A percentile compares a stretch with the other conserved stretches of the same genome.
Evolutionary conservation across 1,139 yeast genomes (phyloP).

Genomic region (Arxiozyma bovina): DNA sequence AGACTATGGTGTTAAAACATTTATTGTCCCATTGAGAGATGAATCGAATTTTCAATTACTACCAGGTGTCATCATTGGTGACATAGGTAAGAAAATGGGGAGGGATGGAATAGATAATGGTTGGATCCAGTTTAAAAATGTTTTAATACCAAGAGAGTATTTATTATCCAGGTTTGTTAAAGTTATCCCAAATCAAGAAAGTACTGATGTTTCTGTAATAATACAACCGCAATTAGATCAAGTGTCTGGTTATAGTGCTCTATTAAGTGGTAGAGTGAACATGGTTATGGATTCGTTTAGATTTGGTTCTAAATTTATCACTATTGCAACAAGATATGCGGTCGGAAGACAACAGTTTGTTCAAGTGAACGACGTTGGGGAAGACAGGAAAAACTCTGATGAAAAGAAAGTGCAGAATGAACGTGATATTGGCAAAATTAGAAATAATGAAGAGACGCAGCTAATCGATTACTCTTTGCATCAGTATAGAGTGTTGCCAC

Average conservation of each 20-base stretch:
- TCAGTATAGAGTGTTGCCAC: slow-evolving; percentile 77
- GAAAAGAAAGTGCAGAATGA: not conserved
- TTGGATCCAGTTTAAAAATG: slow-evolving; percentile 83
- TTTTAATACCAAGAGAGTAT: slow-evolving; percentile 72
- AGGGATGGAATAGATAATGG: slow-evolving; percentile 78
- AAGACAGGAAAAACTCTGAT: not conserved
- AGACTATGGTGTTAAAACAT: slow-evolving; percentile 86
- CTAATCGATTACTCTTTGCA: slow-evolving; percentile 78
- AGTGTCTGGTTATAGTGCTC: slow-evolving; percentile 69
- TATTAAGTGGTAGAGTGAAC: slow-evolving; percentile 78
- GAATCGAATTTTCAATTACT: slow-evolving; percentile 51
- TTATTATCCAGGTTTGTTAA: slow-evolving; percentile 77
- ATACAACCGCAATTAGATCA: slow-evolving; percentile 73
- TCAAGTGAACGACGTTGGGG: slow-evolving; percentile 14
- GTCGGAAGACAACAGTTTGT: slow-evolving; percentile 85
- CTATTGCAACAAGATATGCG: slow-evolving; percentile 82
- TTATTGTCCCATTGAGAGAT: slow-evolving; percentile 83
- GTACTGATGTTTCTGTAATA: slow-evolving; percentile 43
- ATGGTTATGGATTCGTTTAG: slow-evolving; percentile 84
- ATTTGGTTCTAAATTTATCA: slow-evolving; percentile 67
- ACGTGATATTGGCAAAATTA: not conserved
- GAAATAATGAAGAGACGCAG: slow-evolving; percentile 42
- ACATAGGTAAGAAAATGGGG: slow-evolving; percentile 92
- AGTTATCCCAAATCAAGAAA: slow-evolving; percentile 47
- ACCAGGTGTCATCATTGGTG: slow-evolving; percentile 81